A percentile compares a stretch with the other conserved stretches of the same genome.
Conservation (phyloP, 2,329 filamentous ascomycete species). For the Atkinsonella texensis region DNA sequence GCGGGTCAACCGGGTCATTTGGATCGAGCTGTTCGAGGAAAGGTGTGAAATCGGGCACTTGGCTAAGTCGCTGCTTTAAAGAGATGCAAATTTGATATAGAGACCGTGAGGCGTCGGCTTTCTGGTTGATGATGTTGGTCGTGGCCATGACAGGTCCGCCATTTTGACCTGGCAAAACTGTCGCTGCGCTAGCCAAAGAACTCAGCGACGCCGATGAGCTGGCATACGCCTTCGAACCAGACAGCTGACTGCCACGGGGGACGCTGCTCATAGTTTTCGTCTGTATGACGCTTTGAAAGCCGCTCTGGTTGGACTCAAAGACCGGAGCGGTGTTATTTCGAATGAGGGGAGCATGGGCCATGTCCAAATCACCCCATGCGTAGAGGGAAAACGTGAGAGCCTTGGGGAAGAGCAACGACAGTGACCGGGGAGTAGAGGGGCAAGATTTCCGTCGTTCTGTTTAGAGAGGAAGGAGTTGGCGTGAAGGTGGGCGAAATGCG, state of each 20-base stretch:
- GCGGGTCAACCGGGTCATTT: constrained; percentile 67
- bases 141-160: constrained; percentile 60
- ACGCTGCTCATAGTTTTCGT: constrained; percentile 39
- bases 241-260: constrained; percentile 49
- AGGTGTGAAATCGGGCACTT: constrained; percentile 71
- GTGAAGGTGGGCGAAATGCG: constrained; percentile 1
- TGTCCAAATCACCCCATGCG: constrained; percentile 34
- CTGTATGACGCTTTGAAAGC: constrained; percentile 27
- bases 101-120: constrained; percentile 80
- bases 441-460: not conserved
- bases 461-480: not conserved
- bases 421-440: not conserved
- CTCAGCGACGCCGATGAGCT: constrained; percentile 40
- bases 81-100: constrained; percentile 92
- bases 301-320: constrained; percentile 36
- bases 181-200: constrained; percentile 33
- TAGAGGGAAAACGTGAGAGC: constrained; percentile 4
- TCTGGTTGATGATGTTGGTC: constrained; percentile 93
- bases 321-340: constrained; percentile 47
- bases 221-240: constrained; percentile 45
- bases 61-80: constrained; percentile 67
- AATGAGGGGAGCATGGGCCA: constrained; percentile 48
- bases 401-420: constrained; percentile 4
- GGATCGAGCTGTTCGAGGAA: constrained; percentile 62
- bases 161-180: constrained; percentile 29